Conservation (phyloP, 73 alveolate genomes). For the Durusdinium trenchii region DNA sequence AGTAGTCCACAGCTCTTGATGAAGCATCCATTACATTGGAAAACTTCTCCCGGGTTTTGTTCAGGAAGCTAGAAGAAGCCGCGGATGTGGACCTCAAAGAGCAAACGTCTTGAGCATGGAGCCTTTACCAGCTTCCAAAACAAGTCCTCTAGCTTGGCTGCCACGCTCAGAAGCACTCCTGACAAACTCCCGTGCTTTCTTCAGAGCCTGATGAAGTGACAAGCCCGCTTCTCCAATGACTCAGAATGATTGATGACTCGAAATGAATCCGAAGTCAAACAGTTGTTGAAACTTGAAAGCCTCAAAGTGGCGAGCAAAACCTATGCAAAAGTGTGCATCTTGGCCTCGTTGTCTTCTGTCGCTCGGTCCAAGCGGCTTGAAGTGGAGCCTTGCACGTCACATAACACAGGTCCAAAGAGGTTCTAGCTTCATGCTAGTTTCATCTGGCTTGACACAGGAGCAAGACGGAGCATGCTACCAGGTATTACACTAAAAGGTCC, state of each 20-base stretch:
- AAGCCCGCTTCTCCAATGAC: not conserved
- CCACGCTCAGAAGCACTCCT: constrained; percentile 32
- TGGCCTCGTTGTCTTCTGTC: constrained; percentile 75
- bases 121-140: not conserved
- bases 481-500: not conserved
- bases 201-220: constrained; percentile 19
- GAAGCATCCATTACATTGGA: constrained; percentile 90
- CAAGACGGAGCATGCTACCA: not conserved
- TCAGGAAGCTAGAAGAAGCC: constrained; percentile 66
- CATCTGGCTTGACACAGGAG: no score
- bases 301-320: not conserved
- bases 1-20: constrained; percentile 48
- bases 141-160: not conserved
- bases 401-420: no score
- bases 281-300: not conserved
- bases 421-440: no score
- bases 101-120: not conserved
- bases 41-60: constrained; percentile 82
- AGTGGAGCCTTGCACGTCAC: constrained; percentile 74
- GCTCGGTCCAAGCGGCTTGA: constrained; percentile 67
- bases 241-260: not conserved
- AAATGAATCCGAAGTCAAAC: not conserved
- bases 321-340: not conserved
- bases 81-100: constrained; percentile 44
- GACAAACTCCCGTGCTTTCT: constrained; percentile 75